Conservation (phyloP, 371 early-diverging fungal species). For the Mortierella sp. region DNA sequence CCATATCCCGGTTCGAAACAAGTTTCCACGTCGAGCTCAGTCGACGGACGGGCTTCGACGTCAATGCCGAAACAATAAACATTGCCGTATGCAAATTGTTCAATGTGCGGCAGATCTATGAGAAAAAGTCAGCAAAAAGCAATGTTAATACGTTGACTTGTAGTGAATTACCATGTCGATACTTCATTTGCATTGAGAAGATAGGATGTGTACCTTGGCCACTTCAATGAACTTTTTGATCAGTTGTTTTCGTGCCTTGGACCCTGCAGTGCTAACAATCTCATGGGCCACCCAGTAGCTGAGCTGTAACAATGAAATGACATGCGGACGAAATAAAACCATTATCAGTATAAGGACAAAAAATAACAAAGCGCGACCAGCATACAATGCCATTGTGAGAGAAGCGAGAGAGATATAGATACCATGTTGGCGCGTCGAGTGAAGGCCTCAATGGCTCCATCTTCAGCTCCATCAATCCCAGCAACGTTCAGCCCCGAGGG, state of each 20-base stretch:
- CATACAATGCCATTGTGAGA: no score
- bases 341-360: not conserved
- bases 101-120: conserved; percentile 55
- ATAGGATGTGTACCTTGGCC: conserved; percentile 52
- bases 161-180: not conserved
- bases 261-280: conserved; percentile 57
- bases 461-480: conserved; percentile 31
- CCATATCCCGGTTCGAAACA: conserved; percentile 52
- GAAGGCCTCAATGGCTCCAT: conserved; percentile 62
- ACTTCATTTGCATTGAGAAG: not conserved
- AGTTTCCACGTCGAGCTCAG: conserved; percentile 62
- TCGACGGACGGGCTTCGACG: conserved; percentile 64
- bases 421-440: conserved; percentile 63
- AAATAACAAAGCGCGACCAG: not conserved
- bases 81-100: conserved; percentile 66
- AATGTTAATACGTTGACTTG: not conserved
- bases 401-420: not conserved
- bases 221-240: conserved; percentile 66
- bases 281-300: conserved; percentile 71
- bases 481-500: not conserved
- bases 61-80: conserved; percentile 64
- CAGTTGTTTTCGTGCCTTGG: conserved; percentile 59
- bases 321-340: not conserved
- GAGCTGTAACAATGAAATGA: conserved; percentile 25
- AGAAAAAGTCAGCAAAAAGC: not conserved